Percentiles rank a stretch among this genome's conserved stretches.
Conservation (phyloP, 352 stramenopile species). For the Globisporangium heterothallicum region DNA sequence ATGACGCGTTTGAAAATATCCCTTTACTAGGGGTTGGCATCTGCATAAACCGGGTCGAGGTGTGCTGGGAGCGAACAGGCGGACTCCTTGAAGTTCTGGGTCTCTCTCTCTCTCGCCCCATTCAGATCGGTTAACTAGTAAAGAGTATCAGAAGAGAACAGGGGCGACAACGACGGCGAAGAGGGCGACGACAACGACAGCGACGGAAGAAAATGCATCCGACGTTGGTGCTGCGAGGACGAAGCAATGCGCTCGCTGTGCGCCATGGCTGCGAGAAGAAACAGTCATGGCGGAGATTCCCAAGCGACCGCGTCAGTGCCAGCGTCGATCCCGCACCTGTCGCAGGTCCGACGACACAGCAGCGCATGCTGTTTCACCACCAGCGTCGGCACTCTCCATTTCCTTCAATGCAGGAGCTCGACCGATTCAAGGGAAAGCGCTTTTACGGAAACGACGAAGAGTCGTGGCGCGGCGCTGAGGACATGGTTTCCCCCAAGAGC, state of each 20-base stretch:
- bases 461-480: too few relatives aligned
- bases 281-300: neutral
- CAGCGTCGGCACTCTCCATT: neutral
- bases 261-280: slow-evolving; percentile 4
- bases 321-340: neutral
- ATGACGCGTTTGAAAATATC: neutral
- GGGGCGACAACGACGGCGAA: too few relatives aligned
- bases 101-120: too few relatives aligned
- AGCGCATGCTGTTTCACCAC: neutral
- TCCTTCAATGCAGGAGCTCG: slow-evolving; percentile 1
- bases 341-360: too few relatives aligned
- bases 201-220: slow-evolving; percentile 12
- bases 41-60: neutral
- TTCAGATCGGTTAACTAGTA: neutral
- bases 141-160: neutral
- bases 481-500: too few relatives aligned
- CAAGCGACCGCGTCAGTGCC: neutral
- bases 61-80: neutral
- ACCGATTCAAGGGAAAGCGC: neutral
- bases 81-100: neutral
- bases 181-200: too few relatives aligned
- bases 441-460: too few relatives aligned
- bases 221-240: slow-evolving; percentile 6
- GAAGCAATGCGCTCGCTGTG: slow-evolving; percentile 2
- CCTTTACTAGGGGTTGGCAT: neutral